Evolutionary conservation across 139 green algal species (phyloP).

Genomic region (Desmodesmus armatus): DNA sequence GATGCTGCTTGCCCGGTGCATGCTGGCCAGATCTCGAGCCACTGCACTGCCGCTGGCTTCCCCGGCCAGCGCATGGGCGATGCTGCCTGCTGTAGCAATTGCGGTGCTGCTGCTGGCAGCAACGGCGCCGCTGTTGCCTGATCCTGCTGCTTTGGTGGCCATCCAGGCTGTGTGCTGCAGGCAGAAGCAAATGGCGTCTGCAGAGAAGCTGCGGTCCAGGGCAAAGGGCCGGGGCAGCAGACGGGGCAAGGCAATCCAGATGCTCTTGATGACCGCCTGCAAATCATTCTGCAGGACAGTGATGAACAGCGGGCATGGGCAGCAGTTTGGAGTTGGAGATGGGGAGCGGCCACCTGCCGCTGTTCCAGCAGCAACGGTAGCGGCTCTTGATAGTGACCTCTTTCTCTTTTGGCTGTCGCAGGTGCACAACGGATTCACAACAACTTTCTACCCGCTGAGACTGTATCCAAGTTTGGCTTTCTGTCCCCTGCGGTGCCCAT

Average conservation of each 20-base stretch:
- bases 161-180: constrained; percentile 34
- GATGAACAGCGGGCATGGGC: too few species aligned
- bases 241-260: not conserved
- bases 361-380: not conserved
- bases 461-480: too few species aligned
- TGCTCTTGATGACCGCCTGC: constrained; percentile 4
- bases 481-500: too few species aligned
- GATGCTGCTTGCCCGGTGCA: too few species aligned
- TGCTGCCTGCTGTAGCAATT: not conserved
- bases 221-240: constrained; percentile 2
- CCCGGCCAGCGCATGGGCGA: not conserved
- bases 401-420: too few species aligned
- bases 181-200: constrained; percentile 24
- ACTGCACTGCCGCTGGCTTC: too few species aligned
- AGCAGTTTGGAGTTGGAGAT: too few species aligned
- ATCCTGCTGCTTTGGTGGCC: not conserved
- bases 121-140: not conserved
- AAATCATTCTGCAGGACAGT: constrained; percentile 14
- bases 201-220: constrained; percentile 16
- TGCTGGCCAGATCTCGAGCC: too few species aligned
- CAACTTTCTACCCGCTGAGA: too few species aligned
- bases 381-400: not conserved
- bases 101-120: not conserved
- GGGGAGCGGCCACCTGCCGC: too few species aligned
- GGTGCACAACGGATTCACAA: too few species aligned